phyloP scores from a whole-genome alignment of 73 alveolate species.

The Paraurostyla sp. region DNA sequence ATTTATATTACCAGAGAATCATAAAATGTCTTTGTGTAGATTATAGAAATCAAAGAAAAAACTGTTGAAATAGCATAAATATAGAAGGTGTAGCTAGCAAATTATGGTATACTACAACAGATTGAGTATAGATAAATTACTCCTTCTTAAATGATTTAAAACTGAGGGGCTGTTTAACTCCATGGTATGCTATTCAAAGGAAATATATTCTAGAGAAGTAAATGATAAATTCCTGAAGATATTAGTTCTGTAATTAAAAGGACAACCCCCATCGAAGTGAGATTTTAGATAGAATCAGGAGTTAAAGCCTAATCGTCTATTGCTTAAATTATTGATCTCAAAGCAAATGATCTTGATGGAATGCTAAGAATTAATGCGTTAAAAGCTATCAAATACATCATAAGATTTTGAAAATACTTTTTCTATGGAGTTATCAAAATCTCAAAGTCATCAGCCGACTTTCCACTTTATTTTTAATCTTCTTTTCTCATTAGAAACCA shows the following conservation, averaged over 20 bases:
- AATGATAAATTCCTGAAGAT: background rate
- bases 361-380: background rate
- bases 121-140: background rate
- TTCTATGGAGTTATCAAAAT: background rate
- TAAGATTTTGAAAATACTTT: background rate
- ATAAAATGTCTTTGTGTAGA: conserved; percentile 15
- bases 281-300: background rate
- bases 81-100: background rate
- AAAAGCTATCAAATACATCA: background rate
- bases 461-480: background rate
- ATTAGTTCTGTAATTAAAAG: background rate
- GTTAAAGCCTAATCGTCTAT: background rate
- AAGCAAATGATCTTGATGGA: conserved; percentile 9
- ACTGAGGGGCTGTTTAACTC: conserved; percentile 8
- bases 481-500: background rate
- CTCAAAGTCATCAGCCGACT: background rate
- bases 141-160: background rate
- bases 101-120: background rate
- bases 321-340: conserved; percentile 12
- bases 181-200: background rate
- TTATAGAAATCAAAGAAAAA: background rate
- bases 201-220: background rate
- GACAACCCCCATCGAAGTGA: background rate
- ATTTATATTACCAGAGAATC: background rate
- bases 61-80: conserved; percentile 13